These are phyloP conservation scores for Rhododendron kiyosumense DNA, from an alignment of 148 eudicot genomes.

Conservation along the genomic window DNA sequence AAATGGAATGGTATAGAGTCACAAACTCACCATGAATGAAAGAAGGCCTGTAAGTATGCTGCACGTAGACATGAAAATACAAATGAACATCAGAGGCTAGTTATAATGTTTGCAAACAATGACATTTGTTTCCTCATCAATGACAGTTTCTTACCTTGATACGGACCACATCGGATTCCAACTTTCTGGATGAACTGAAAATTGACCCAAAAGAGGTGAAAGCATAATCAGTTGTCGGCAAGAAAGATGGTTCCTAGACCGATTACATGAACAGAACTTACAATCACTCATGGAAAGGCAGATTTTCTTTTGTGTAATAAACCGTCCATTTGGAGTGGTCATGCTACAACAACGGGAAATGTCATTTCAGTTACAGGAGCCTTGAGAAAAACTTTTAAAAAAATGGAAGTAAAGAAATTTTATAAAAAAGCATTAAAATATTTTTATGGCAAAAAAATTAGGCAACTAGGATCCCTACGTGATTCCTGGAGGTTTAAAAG, in stretches of 20 bases:
- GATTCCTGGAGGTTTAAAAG: slow-evolving; percentile 95
- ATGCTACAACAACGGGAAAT: slow-evolving; percentile 43
- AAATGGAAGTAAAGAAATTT: not conserved
- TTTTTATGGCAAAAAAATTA: not conserved
- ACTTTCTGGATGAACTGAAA: slow-evolving; percentile 91
- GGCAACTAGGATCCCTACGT: slow-evolving; percentile 36
- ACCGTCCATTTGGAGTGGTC: slow-evolving; percentile 96
- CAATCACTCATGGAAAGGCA: slow-evolving; percentile 98
- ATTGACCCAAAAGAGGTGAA: slow-evolving; percentile 7
- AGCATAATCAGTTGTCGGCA: slow-evolving; percentile 3
- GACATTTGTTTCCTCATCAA: not conserved
- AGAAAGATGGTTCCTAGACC: not conserved
- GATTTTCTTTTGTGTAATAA: slow-evolving; percentile 82
- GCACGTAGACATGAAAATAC: slow-evolving; percentile 34
- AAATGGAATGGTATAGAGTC: not conserved
- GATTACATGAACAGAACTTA: slow-evolving; percentile 29
- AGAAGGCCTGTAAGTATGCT: slow-evolving; percentile 94
- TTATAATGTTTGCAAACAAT: not conserved
- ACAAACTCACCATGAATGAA: slow-evolving; percentile 87
- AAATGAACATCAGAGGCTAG: slow-evolving; percentile 25
- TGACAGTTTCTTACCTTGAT: slow-evolving; percentile 56
- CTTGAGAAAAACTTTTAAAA: not conserved
- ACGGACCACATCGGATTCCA: slow-evolving; percentile 99
- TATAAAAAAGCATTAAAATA: not conserved
- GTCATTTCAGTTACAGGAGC: not conserved